These are phyloP conservation scores for Hypoxylon sp. DNA, from an alignment of 2,329 filamentous ascomycete species.

Conservation along the genomic window DNA sequence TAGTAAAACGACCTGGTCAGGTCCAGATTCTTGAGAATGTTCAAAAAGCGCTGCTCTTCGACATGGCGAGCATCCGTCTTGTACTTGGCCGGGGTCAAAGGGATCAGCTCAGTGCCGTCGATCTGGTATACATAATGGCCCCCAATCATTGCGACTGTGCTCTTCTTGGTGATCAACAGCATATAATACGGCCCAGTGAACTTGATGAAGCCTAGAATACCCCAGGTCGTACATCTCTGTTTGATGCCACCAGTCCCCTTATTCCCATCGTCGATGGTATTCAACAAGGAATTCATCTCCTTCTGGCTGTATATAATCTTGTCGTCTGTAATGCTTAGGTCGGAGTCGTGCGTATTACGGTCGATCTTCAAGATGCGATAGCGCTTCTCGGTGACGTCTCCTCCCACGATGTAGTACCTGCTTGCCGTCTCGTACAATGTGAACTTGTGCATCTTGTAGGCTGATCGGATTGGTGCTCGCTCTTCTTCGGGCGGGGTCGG, in stretches of 20 bases:
- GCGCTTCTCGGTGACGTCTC: slow-evolving; percentile 87
- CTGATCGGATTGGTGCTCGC: slow-evolving; percentile 52
- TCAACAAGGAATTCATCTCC: slow-evolving; percentile 93
- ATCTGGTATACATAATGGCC: slow-evolving; percentile 97
- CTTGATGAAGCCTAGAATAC: slow-evolving; percentile 91
- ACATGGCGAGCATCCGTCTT: slow-evolving; percentile 83
- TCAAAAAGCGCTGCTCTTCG: slow-evolving; percentile 89
- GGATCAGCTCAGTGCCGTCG: slow-evolving; percentile 91
- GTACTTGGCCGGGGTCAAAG: slow-evolving; percentile 81
- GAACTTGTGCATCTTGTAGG: slow-evolving; percentile 90
- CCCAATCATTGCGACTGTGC: slow-evolving; percentile 94
- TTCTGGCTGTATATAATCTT: slow-evolving; percentile 93
- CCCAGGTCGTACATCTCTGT: slow-evolving; percentile 91
- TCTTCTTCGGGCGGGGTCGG: slow-evolving; percentile 47
- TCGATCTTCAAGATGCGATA: slow-evolving; percentile 97
- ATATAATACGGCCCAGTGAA: slow-evolving; percentile 98
- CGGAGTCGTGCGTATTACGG: slow-evolving; percentile 81
- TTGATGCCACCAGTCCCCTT: slow-evolving; percentile 90
- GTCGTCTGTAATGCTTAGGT: slow-evolving; percentile 89
- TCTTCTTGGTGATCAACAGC: slow-evolving; percentile 95
- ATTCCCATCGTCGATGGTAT: slow-evolving; percentile 95
- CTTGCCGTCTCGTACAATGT: slow-evolving; percentile 96
- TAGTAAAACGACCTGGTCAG: slow-evolving; percentile 95
- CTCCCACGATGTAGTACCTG: slow-evolving; percentile 93
- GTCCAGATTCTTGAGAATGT: slow-evolving; percentile 91